Base-by-base conservation (phyloP, 352 stramenopile genomes). In the Poterioochromonas sp. region DNA sequence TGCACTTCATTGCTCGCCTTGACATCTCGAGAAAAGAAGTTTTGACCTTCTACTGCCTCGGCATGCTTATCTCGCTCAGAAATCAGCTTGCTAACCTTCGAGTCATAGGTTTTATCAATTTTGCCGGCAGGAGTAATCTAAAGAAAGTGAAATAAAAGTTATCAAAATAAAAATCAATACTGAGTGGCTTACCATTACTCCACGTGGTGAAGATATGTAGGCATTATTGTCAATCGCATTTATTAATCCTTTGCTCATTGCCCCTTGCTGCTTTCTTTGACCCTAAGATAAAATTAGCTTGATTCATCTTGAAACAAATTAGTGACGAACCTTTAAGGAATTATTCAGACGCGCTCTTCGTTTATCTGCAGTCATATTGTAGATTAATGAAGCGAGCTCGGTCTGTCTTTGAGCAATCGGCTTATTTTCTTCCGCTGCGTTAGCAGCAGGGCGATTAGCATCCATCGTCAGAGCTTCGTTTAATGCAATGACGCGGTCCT, bases 381-480 rank as follows among this genome's bases (percentile, higher is more conserved):
- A n/a, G 15, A 74, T 54, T 2, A 58, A 8, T 15, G 2, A 8
- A 34, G 65, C 65, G 3, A 74, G n/a, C 15, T 74, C 65, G 3
- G 43, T 34, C 32, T 74, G 65, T 35, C 65, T 32, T 40, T 51
- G n/a, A n/a, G 3, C 18, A 1, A 74, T 32, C 29, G 65, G 12
- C 40, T 74, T 74, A 35, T 8, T 35, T 8, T 71, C 62, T 5
- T 71, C 62, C 11, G 54, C n/a, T 39, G 54, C n/a, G 26, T 39
- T 47, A 47, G 15, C 32, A 41, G 18, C 62, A 3, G 62, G 62
- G 12, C 32, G 15, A 44, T 71, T 71, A 15, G 65, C 65, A 20
- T 74, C 65, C 41, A 74, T 58, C 29, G 41, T 35, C 29, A 74
- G 40, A 15, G 39, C 65, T 54, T 74, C 65, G 41, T 74, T 74